These are phyloP conservation scores for Elongisporangium prolatum DNA, from an alignment of 352 stramenopile species.

Conservation along the genomic window DNA sequence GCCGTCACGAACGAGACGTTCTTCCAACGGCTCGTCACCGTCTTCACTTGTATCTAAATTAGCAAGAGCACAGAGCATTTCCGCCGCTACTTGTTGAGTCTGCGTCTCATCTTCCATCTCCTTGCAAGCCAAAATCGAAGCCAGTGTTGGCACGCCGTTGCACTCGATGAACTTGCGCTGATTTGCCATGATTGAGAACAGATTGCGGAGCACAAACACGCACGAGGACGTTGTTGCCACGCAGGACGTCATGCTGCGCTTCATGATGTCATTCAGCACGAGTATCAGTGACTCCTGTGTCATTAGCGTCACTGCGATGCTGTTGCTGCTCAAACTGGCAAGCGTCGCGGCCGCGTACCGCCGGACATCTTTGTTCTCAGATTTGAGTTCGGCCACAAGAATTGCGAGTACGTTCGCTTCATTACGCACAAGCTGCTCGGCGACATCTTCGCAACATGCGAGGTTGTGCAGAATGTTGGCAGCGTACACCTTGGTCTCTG, in stretches of 20 bases:
- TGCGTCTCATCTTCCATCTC: constrained; percentile 42
- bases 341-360: constrained; percentile 62
- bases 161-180: constrained; percentile 56
- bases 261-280: constrained; percentile 67
- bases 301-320: constrained; percentile 55
- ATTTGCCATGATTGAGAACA: constrained; percentile 55
- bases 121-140: constrained; percentile 38
- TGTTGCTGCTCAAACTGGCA: constrained; percentile 53
- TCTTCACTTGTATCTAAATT: constrained; percentile 24
- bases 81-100: constrained; percentile 47
- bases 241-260: constrained; percentile 50
- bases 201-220: constrained; percentile 69
- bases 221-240: constrained; percentile 50
- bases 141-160: constrained; percentile 61
- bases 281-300: constrained; percentile 35
- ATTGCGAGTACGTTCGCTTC: constrained; percentile 65
- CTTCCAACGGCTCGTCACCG: constrained; percentile 30
- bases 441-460: constrained; percentile 40
- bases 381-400: constrained; percentile 57
- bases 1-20: constrained; percentile 67
- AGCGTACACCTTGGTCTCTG: constrained; percentile 80
- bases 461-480: constrained; percentile 85
- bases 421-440: constrained; percentile 59
- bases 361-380: constrained; percentile 57
- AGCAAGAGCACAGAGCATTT: constrained; percentile 65